Base-by-base conservation (phyloP, 495 filamentous ascomycete species). In the Penicillium soppii region DNA sequence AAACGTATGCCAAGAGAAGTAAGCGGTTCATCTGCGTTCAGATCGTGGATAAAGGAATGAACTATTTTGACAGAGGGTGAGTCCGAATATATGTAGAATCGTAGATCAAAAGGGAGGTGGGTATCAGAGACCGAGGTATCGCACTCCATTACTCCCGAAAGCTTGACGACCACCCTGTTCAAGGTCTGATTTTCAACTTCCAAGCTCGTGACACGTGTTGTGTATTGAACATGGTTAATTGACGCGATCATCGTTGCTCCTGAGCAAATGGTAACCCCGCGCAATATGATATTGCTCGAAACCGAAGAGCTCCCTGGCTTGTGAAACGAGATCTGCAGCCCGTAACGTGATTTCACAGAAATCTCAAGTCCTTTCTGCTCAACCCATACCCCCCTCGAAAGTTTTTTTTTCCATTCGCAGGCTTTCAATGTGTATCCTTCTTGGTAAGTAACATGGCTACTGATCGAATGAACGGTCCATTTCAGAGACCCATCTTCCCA, bases 51-150 rank as follows among this genome's bases (percentile, higher is more conserved):
- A 13, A 73, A 56, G 0, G 66, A 69, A 42, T 75, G 68, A 4
- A 72, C 46, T 20, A 66, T 27, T 22, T 53, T 62, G 21, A 74
- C 61, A 2, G 63, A 53, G 9, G 69, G 56, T 6, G 66, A 61
- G 42, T 73, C 47, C 6, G 66, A 63, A 45, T 74, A 70, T 4
- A 74, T 41, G 35, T 74, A 76, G 52, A 73, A 73, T 20, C 73
- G 62, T 3, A 73, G 20, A 15, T 70, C 58, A 37, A 74, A 74
- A 26, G 70, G 71, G n/a, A 74, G 59, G 58, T 49, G 56, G 7
- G 38, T 9, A 16, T 21, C 33, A 5, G 12, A 17, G 12, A 10
- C 16, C 10, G 10, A 32, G 29, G 8, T 12, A 3, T 15, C 43
- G 17, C 17, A 33, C 17, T 48, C 30, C 25, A 52, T 52, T 5